Evolutionary conservation across 257 asterid genomes (phyloP).

Genomic region (Phtheirospermum japonicum): DNA sequence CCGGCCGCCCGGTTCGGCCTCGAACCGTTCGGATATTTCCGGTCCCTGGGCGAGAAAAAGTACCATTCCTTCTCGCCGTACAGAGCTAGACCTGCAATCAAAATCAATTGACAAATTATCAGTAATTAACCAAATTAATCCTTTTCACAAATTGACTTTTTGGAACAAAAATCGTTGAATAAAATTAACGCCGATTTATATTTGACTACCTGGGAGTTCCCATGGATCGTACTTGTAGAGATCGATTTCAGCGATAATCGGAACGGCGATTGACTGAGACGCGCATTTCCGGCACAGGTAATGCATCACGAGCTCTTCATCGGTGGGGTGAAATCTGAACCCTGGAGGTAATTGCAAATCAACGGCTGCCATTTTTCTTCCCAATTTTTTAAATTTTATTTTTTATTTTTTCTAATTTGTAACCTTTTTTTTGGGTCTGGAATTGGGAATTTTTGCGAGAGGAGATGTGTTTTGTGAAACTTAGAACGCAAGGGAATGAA

Average conservation of each 20-base stretch:
- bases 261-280: slow-evolving; percentile 55
- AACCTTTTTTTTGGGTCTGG: neutral
- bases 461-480: slow-evolving; percentile 52
- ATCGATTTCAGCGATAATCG: slow-evolving; percentile 80
- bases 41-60: slow-evolving; percentile 82
- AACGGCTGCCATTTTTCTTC: slow-evolving; percentile 37
- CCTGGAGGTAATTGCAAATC: slow-evolving; percentile 80
- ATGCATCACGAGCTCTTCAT: slow-evolving; percentile 88
- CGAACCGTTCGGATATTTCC: slow-evolving; percentile 93
- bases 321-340: slow-evolving; percentile 86
- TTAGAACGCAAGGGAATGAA: slow-evolving; percentile 41
- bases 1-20: slow-evolving; percentile 92
- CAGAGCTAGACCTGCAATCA: slow-evolving; percentile 53
- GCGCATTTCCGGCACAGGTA: slow-evolving; percentile 73
- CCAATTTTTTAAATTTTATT: neutral
- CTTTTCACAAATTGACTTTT: too few relatives aligned
- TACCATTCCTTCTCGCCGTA: slow-evolving; percentile 97
- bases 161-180: neutral
- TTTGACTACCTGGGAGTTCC: slow-evolving; percentile 69
- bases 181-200: neutral
- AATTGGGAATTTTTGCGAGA: slow-evolving; percentile 16
- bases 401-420: neutral
- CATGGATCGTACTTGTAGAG: slow-evolving; percentile 83
- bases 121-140: neutral
- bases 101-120: neutral